Percentiles rank a stretch among this genome's conserved stretches.
phyloP scores from a whole-genome alignment of 2,329 filamentous ascomycete species.

The Bipolaris cookei region DNA sequence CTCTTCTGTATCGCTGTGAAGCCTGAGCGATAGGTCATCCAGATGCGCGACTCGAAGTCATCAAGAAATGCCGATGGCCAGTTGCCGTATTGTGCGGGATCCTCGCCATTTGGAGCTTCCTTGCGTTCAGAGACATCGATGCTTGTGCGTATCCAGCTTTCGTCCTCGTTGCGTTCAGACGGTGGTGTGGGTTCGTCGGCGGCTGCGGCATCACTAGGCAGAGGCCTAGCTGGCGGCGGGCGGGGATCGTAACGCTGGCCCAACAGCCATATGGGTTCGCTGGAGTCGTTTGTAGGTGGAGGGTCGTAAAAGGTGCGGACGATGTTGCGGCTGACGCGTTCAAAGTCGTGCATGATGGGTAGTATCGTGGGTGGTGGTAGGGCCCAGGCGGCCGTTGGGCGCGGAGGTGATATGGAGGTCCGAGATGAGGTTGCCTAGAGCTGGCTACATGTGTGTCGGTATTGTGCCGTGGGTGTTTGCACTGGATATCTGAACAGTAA shows the following conservation, averaged over 20 bases:
- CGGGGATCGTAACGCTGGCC: constrained; percentile 62
- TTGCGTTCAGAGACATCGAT: constrained; percentile 71
- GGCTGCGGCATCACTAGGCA: constrained; percentile 25
- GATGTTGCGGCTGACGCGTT: constrained; percentile 76
- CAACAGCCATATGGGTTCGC: constrained; percentile 82
- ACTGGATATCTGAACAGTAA: neutral
- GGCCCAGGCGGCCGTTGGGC: constrained; percentile 3
- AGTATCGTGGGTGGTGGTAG: neutral
- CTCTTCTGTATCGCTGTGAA: constrained; percentile 84
- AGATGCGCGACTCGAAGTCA: constrained; percentile 90
- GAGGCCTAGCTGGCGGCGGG: constrained; percentile 32
- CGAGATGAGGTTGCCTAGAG: constrained; percentile 19
- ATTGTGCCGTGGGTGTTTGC: constrained; percentile 1
- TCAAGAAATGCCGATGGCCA: constrained; percentile 89
- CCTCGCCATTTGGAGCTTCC: constrained; percentile 52
- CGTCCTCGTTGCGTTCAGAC: constrained; percentile 42
- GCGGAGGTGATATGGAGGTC: constrained; percentile 25
- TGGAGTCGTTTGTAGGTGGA: constrained; percentile 78
- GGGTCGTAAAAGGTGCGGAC: constrained; percentile 94
- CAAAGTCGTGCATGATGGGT: constrained; percentile 69
- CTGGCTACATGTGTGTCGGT: constrained; percentile 21
- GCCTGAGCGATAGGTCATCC: constrained; percentile 94
- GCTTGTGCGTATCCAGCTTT: constrained; percentile 70
- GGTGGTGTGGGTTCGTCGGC: constrained; percentile 31
- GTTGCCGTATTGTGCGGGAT: constrained; percentile 56